Base-by-base conservation (phyloP, 2,329 filamentous ascomycete species). In the Cadophora sp. region DNA sequence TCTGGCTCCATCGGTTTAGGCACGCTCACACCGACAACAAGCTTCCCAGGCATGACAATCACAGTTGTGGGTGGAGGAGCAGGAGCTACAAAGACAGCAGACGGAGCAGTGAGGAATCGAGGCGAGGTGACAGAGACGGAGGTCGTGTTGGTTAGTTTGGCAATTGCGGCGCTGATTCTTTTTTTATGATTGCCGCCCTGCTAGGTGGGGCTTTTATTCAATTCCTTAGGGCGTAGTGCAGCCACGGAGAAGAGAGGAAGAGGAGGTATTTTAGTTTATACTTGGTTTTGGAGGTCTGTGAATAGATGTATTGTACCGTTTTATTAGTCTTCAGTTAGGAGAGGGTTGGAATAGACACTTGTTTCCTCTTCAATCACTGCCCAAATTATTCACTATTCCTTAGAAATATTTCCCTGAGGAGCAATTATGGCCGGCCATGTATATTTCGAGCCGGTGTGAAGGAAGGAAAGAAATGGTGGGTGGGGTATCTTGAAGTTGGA, bases 161-260 rank as follows among this genome's bases (percentile, higher is more conserved):
- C 62, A n/a, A 62, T 68, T 64, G 43, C 68, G 20, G 24, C 66
- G 56, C 20, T 70, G 60, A 30, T 68, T 59, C 51, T 68, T 67
- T 70, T 70, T 70, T 70, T 70, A 70, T 70, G 39, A 66, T 62
- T 64, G 22, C 27, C 5, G 33, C 47, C 64, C 64, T 69, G 55
- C 51, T 65, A 51, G 33, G 55, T 47, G 22, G 50, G 53, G 43
- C 62, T 9, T 4, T 65, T 20, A 33, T 48, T 13, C n/a, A 74
- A 72, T 6, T 76, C 70, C 50, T 59, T 27, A 56, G 53, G 43
- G 18, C 20, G 45, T 62, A 59, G 39, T 41, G 13, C 20, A 18
- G 24, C 14, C 1, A 13, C 18, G 18, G n/a, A 22, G n/a, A 56
- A 7, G 27, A 18, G 30, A 65, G 48, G 27, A 14, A 43, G 22